Base-by-base conservation (phyloP, 129 eudicot genomes). In the Centrapalus pauciflorus region DNA sequence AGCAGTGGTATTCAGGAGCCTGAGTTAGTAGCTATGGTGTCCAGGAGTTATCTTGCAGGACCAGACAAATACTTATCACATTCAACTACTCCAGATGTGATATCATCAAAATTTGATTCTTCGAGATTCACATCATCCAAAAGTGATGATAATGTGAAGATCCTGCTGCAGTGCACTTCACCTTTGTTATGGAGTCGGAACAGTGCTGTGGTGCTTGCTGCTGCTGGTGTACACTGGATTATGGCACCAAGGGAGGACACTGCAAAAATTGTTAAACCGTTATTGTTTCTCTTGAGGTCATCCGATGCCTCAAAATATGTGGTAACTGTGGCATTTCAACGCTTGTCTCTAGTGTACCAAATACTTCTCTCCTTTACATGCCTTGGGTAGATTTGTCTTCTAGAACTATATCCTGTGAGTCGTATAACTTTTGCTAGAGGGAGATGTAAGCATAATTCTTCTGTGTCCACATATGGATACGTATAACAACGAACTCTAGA, bases 221-320 rank as follows among this genome's bases (percentile, higher is more conserved):
- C 96, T 80, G 90, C 99, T 43, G 96, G 95, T 66, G 83, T 93
- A 46, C 99, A 93, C 79, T 93, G 99, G 99, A 93, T 93, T 50
- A 93, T 93, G 96, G 92, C 96, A 61, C 96, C 99, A 49, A 80
- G 54, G 78, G 90, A 93, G 73, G 92, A 84, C 30, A 55, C 89
- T 35, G 62, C 66, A 41, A 93, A 79, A 71, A 86, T 93, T 74
- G 99, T 89, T 45, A 89, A 93, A 61, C 99, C 99, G 40, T 82
- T 93, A 32, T 69, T 93, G 77, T 93, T 93, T 84, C 81, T 89
- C 56, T 35, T 88, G 76, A 89, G 99, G 81, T 93, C 99, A 56
- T 89, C 99, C 10, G 23, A 57, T 59, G 88, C 92, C 64, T 82
- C 99, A 59, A 89, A 84, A 84, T 93, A 88, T 78, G 95, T 92